Conservation (phyloP, 805 yeast species). For the Sungouiella blattae region DNA sequence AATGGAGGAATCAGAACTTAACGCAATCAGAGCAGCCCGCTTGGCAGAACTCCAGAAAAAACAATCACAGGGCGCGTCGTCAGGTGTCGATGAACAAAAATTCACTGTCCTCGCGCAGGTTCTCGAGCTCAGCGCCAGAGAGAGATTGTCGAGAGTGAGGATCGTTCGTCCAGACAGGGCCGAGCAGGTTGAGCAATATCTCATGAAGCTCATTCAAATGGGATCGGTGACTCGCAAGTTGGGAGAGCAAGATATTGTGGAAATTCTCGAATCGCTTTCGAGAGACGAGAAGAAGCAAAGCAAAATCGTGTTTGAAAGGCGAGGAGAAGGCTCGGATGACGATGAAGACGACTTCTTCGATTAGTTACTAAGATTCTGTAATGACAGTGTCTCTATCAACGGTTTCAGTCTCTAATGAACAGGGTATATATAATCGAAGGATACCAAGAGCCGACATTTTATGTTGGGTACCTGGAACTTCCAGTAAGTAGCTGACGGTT, state of each 20-base stretch:
- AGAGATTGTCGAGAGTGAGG: slow-evolving; percentile 78
- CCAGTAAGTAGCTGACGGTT: no score
- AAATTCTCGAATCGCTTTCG: slow-evolving; percentile 77
- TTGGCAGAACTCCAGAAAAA: slow-evolving; percentile 73
- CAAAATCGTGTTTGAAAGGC: slow-evolving; percentile 59
- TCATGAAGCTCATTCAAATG: slow-evolving; percentile 65
- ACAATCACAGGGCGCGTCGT: slow-evolving; percentile 28
- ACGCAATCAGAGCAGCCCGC: slow-evolving; percentile 92
- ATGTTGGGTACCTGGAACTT: no score
- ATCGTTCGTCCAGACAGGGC: slow-evolving; percentile 93
- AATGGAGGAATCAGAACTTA: slow-evolving; percentile 88
- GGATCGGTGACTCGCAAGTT: slow-evolving; percentile 76
- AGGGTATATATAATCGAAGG: no score
- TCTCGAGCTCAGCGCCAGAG: slow-evolving; percentile 80
- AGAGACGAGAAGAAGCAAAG: slow-evolving; percentile 64
- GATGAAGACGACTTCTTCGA: slow-evolving; percentile 36
- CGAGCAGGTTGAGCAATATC: slow-evolving; percentile 76
- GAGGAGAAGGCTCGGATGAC: slow-evolving; percentile 29
- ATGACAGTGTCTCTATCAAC: not conserved
- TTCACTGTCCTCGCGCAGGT: slow-evolving; percentile 56
- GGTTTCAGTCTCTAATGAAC: not conserved
- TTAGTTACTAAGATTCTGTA: slow-evolving; percentile 8
- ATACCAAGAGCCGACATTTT: no score
- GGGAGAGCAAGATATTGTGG: slow-evolving; percentile 79
- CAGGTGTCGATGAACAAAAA: slow-evolving; percentile 34